Evolutionary conservation across 73 alveolate genomes (phyloP).

Genomic region (Stentor roeselii): DNA sequence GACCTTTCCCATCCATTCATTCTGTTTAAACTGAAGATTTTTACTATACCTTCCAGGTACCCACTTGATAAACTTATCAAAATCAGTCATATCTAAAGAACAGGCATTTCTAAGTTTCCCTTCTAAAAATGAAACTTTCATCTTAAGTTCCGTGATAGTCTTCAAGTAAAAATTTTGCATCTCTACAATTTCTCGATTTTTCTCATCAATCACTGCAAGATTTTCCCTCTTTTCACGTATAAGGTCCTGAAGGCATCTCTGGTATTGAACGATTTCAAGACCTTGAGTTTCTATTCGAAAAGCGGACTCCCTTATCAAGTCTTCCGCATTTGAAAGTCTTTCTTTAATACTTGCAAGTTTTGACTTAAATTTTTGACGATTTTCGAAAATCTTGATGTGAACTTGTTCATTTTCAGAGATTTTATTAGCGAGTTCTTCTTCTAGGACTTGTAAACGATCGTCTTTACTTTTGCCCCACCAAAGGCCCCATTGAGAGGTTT

Average conservation of each 20-base stretch:
- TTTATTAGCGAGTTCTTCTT: constrained; percentile 13
- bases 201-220: neutral
- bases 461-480: neutral
- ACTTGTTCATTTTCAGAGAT: constrained; percentile 19
- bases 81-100: neutral
- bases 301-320: neutral
- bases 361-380: neutral
- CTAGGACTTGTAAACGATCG: neutral
- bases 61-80: neutral
- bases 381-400: constrained; percentile 5
- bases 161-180: neutral
- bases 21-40: neutral
- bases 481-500: neutral
- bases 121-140: neutral
- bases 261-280: neutral
- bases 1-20: neutral
- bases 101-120: neutral
- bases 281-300: neutral
- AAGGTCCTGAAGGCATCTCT: neutral
- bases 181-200: neutral
- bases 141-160: neutral
- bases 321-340: neutral
- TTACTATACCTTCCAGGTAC: neutral
- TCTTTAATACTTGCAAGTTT: neutral
- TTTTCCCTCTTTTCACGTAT: neutral